Percentiles rank a stretch among this genome's conserved stretches.
Conservation (phyloP, 1,284 basidiomycete species). For the Pterulicium gracile region DNA sequence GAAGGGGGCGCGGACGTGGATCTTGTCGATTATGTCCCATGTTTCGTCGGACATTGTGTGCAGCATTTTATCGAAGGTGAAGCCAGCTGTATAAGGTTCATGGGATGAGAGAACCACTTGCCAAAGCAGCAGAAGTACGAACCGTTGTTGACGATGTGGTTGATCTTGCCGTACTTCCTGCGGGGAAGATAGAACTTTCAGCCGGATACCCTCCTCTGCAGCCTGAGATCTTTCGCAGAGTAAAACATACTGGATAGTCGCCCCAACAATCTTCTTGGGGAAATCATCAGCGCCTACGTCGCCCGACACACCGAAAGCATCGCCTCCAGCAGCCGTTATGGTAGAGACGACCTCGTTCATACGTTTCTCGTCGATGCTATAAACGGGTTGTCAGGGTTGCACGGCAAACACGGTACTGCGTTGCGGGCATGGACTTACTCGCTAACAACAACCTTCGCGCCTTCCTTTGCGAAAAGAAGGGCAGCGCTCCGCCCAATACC, state of each 20-base stretch:
- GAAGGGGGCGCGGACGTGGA: slow-evolving; percentile 80
- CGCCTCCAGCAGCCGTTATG: slow-evolving; percentile 64
- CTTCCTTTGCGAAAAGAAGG: slow-evolving; percentile 73
- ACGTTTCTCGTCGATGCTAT: slow-evolving; percentile 49
- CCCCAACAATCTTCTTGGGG: slow-evolving; percentile 68
- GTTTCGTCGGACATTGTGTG: slow-evolving; percentile 80
- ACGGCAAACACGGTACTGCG: too few relatives aligned
- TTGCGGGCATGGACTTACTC: slow-evolving; percentile 37
- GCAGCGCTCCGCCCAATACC: slow-evolving; percentile 71
- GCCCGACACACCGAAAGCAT: slow-evolving; percentile 60
- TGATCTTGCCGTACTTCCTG: slow-evolving; percentile 72
- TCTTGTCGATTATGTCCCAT: slow-evolving; percentile 74
- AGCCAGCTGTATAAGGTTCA: slow-evolving; percentile 44
- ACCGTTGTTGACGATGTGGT: slow-evolving; percentile 83
- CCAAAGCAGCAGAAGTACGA: slow-evolving; percentile 10
- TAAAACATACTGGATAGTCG: slow-evolving; percentile 56
- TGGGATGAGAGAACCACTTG: not conserved
- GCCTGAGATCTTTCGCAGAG: too few relatives aligned
- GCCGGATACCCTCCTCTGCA: too few relatives aligned
- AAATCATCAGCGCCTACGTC: slow-evolving; percentile 78
- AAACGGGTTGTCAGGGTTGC: slow-evolving; percentile 1
- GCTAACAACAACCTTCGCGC: slow-evolving; percentile 78
- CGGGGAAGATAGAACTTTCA: too few relatives aligned
- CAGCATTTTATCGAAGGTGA: slow-evolving; percentile 83
- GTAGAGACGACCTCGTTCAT: slow-evolving; percentile 63